Base-by-base conservation (phyloP, 208 protist genomes). In the Trypanosoma lewisi region DNA sequence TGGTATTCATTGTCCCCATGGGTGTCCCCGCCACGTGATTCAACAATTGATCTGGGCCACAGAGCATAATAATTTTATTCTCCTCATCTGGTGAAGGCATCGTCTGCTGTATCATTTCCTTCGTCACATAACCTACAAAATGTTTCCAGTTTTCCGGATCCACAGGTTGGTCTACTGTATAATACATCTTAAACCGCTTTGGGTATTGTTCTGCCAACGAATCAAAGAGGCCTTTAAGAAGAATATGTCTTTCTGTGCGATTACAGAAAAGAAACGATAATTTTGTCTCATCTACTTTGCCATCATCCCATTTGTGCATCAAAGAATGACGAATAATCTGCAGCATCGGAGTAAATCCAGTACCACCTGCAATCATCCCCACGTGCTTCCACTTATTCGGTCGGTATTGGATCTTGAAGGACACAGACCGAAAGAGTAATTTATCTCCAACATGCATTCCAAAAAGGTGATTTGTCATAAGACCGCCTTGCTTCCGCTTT, bases 331-430 rank as follows among this genome's bases (percentile, higher is more conserved):
- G 77, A 52, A 97, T 90, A 37, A 97, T 87, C 66, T 98, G 95
- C 31, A 97, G 61, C 83, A 97, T 97, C 1, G 95, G 95, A 0
- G 95, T 98, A 79, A 97, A 97, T 23, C 95, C 95, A 2, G 95
- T 96, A 58, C 94, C 94, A 37, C 94, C 94, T 19, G 86, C 89
- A 37, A 97, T 91, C 90, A 97, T 96, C 31, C 90, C 91, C 12
- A 97, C 80, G 58, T 96, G 82, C 34, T 85, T 83, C 78, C 88
- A 95, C 6, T 77, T 77, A 52, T 91, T 94, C 14, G 85, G 82
- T 47, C 63, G 65, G 73, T 97, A 97, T 70, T 92, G 83, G 23
- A 94, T 77, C 55, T 94, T 93, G 70, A 92, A 92, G 33, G 77
- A 75, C 11, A 92, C 80, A 50, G 80, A 85, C 11, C 85, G 80